These are phyloP conservation scores for Boletus tylopilopsis DNA, from an alignment of 768 basidiomycete genomes.

Conservation along the genomic window DNA sequence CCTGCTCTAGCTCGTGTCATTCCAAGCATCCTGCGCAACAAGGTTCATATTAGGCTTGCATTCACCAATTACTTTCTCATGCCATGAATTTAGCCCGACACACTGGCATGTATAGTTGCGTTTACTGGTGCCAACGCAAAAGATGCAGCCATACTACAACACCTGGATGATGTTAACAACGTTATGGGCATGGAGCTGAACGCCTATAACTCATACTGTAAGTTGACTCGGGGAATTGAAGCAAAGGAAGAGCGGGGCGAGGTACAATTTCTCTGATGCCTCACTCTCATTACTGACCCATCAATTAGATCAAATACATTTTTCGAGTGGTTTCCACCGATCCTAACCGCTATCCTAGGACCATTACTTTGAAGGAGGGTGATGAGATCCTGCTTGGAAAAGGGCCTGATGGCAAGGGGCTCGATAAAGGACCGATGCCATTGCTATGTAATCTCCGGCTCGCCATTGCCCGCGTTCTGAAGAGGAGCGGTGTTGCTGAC, in stretches of 20 bases:
- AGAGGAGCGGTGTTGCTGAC: conserved; percentile 9
- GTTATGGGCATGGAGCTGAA: background rate
- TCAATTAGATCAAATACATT: background rate
- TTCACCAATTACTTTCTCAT: no score
- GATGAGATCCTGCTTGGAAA: conserved; percentile 3
- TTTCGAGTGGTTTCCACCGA: background rate
- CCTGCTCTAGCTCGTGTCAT: no score
- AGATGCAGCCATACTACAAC: no score
- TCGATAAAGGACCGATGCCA: background rate
- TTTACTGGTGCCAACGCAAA: no score
- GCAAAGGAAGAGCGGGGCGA: background rate
- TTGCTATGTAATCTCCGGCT: conserved; percentile 1
- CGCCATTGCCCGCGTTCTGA: conserved; percentile 4
- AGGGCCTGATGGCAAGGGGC: background rate
- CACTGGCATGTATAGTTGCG: no score
- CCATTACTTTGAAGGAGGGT: background rate
- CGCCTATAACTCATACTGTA: background rate
- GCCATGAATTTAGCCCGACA: no score
- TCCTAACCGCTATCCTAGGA: background rate
- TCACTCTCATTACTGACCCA: background rate
- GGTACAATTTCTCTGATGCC: background rate
- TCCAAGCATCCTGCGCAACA: no score
- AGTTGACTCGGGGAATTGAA: background rate
- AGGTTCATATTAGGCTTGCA: no score
- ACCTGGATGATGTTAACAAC: no score